Evolutionary conservation across 352 stramenopile species (phyloP).

Genomic region (Globisporangium radiosum): DNA sequence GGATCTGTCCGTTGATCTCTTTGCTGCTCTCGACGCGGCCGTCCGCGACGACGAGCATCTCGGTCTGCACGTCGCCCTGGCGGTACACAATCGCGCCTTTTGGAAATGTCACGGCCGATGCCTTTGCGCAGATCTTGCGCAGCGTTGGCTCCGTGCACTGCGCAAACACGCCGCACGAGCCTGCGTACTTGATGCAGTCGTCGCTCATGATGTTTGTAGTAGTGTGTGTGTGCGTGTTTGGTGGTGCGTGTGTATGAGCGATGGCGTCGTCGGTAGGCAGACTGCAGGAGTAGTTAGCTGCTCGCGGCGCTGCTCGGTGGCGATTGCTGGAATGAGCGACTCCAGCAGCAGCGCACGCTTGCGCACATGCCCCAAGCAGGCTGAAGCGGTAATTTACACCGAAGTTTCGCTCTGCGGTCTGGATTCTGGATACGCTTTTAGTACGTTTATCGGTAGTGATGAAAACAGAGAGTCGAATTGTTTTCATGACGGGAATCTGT

Average conservation of each 20-base stretch:
- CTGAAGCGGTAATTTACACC: too few species aligned
- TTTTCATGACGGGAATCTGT: too few species aligned
- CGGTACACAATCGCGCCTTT: slow-evolving; percentile 76
- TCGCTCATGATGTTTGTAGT: slow-evolving; percentile 25
- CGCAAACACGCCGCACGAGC: slow-evolving; percentile 70
- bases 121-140: slow-evolving; percentile 63
- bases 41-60: slow-evolving; percentile 68
- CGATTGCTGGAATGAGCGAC: not conserved
- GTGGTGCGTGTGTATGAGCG: slow-evolving; percentile 3
- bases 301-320: slow-evolving; percentile 1
- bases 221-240: not conserved
- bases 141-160: slow-evolving; percentile 79
- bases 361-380: too few species aligned
- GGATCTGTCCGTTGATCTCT: slow-evolving; percentile 79
- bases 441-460: not conserved
- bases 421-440: not conserved
- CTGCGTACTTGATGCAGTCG: slow-evolving; percentile 60
- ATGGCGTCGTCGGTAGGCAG: not conserved
- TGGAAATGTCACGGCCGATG: slow-evolving; percentile 53
- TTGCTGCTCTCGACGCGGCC: slow-evolving; percentile 71
- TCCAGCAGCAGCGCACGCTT: not conserved
- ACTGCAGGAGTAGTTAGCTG: not conserved
- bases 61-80: slow-evolving; percentile 73
- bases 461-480: not conserved
- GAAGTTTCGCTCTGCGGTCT: too few species aligned